Evolutionary conservation across 352 stramenopile genomes (phyloP).

Genomic region (Phytopythium kandeliae): DNA sequence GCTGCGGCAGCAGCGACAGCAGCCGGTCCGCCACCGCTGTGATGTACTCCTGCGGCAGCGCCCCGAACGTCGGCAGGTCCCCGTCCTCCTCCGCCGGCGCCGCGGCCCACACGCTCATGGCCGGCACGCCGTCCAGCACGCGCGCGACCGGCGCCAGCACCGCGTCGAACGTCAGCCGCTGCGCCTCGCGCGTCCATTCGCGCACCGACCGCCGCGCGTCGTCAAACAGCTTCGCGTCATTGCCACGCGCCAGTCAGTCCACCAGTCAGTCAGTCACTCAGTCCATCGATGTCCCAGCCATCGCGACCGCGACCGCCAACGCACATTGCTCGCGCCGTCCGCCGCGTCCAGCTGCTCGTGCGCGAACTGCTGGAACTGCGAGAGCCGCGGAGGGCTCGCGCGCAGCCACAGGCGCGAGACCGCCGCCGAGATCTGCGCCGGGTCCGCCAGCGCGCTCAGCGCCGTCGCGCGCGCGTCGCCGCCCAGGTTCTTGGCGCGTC

Average conservation of each 20-base stretch:
- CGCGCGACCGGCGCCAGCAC: slow-evolving; percentile 58
- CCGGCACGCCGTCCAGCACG: slow-evolving; percentile 37
- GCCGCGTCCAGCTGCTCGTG: slow-evolving; percentile 26
- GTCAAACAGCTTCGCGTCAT: slow-evolving; percentile 44
- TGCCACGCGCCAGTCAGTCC: slow-evolving; percentile 8
- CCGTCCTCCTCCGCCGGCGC: not conserved
- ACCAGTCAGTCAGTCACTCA: too few species aligned
- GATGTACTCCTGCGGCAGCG: slow-evolving; percentile 82
- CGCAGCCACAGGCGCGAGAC: slow-evolving; percentile 47
- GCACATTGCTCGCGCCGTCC: not conserved
- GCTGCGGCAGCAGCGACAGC: slow-evolving; percentile 70
- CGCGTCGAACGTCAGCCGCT: slow-evolving; percentile 69
- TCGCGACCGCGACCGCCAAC: not conserved
- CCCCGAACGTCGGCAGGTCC: slow-evolving; percentile 71
- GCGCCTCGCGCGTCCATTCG: slow-evolving; percentile 44
- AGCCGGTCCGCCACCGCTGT: slow-evolving; percentile 72
- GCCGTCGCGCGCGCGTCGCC: slow-evolving; percentile 13
- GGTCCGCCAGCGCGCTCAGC: slow-evolving; percentile 29
- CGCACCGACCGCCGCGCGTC: slow-evolving; percentile 35
- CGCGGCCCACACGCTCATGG: slow-evolving; percentile 28
- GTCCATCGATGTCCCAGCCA: too few species aligned
- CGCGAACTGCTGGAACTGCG: slow-evolving; percentile 45
- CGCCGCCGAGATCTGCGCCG: slow-evolving; percentile 27
- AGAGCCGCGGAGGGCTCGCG: slow-evolving; percentile 32
- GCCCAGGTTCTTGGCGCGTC: slow-evolving; percentile 26